Evolutionary conservation across 140 eudicot genomes (phyloP), one percentile per base, ranked within the genome.

Genomic region (Stevia rebaudiana): DNA sequence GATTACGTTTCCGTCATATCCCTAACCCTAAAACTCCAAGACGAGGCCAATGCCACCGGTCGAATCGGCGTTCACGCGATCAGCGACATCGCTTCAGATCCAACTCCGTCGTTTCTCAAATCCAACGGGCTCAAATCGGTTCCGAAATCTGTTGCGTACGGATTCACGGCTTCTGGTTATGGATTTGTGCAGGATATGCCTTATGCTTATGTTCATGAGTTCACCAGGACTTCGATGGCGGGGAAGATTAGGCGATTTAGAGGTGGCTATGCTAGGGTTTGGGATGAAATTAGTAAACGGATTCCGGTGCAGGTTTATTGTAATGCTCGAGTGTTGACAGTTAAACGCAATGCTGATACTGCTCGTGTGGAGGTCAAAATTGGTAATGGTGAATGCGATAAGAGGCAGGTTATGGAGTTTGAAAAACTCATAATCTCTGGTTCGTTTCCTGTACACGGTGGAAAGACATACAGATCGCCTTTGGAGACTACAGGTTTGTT

Each of bases 151-250:
- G 79, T 80, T 36, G 76, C 79, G 0, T 72, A 76, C 6, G 85
- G 85, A 43, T 80, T 71, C 36, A 80, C 85, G 10, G 85, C 85
- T 33, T 80, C 85, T 0, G 85, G 82, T 35, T 80, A 80, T 28
- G 85, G 85, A 21, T 76, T 61, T 50, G 82, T 76, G 2, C 74
- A 76, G 8, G 85, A 80, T 37, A 80, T 80, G 85, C 82, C 85
- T 13, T 76, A 76, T 37, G 85, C 82, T 33, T 80, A 80, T 18
- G 47, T 80, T 41, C 85, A 80, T 25, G 85, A 80, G 39, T 80
- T 80, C 37, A 76, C 68, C 0, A 76, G 79, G 70, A 80, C 79
- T 62, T 80, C 85, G 9, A 80, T 80, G 85, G 82, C 85, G 1
- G 85, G 85, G 68, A 80, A 80, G 16, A 39, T 76, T 42, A 63